Conservation (phyloP, 2,329 filamentous ascomycete genomes). For the Torrubiella hemipterigena region DNA sequence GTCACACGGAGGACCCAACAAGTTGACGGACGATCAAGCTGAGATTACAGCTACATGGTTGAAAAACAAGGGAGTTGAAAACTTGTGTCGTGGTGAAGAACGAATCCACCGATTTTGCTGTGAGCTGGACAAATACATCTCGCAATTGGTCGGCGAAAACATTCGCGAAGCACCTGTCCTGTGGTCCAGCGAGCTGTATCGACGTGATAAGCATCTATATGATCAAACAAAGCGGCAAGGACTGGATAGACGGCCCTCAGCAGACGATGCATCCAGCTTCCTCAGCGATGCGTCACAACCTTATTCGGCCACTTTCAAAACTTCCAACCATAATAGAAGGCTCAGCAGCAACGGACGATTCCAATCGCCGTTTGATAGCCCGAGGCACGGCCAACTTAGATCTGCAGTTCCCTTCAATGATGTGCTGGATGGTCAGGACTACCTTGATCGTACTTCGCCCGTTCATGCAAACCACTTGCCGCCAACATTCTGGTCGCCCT, state of each 20-base stretch:
- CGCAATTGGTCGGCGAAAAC: slow-evolving; percentile 72
- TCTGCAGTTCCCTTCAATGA: slow-evolving; percentile 49
- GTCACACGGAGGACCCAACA: slow-evolving; percentile 83
- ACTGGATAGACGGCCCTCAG: slow-evolving; percentile 30
- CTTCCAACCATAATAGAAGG: slow-evolving; percentile 43
- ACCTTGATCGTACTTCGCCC: slow-evolving; percentile 57
- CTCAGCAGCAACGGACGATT: slow-evolving; percentile 51
- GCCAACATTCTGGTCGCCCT: slow-evolving; percentile 82
- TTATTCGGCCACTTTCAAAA: slow-evolving; percentile 27
- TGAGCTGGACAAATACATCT: slow-evolving; percentile 78
- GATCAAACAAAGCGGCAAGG: slow-evolving; percentile 33
- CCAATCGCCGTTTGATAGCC: slow-evolving; percentile 59
- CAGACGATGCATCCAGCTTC: slow-evolving; percentile 40
- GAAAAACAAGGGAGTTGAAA: slow-evolving; percentile 69
- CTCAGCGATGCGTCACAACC: slow-evolving; percentile 43
- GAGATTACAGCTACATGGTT: slow-evolving; percentile 78
- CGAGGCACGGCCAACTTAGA: slow-evolving; percentile 48
- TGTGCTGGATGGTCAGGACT: slow-evolving; percentile 56
- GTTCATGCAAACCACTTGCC: slow-evolving; percentile 62
- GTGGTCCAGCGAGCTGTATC: slow-evolving; percentile 85
- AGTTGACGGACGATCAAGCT: slow-evolving; percentile 89
- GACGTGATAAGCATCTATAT: slow-evolving; percentile 57
- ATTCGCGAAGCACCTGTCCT: slow-evolving; percentile 76
- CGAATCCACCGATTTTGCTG: slow-evolving; percentile 87
- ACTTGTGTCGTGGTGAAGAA: slow-evolving; percentile 91